Evolutionary conservation across 805 yeast species (phyloP).

Genomic region (Hanseniaspora nectarophila): DNA sequence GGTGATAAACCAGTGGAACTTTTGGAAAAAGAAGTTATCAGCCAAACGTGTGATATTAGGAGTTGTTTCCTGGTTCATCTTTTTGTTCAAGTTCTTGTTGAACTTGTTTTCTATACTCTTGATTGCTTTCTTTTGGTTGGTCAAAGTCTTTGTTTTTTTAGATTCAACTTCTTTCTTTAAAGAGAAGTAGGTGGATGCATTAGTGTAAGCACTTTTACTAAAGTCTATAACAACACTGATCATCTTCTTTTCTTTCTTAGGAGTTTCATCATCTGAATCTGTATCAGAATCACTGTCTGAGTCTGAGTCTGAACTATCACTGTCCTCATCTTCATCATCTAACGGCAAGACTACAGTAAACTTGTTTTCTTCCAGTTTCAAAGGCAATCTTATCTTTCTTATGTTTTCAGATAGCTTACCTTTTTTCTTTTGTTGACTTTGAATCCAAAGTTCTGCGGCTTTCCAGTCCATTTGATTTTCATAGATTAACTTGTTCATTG

Average conservation of each 20-base stretch:
- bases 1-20: conserved; percentile 87
- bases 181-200: conserved; percentile 71
- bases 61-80: conserved; percentile 43
- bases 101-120: conserved; percentile 74
- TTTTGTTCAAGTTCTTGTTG: conserved; percentile 53
- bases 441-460: conserved; percentile 64
- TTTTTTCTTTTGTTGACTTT: conserved; percentile 54
- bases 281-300: conserved; percentile 27
- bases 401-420: conserved; percentile 42
- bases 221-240: conserved; percentile 57
- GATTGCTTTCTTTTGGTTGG: conserved; percentile 64
- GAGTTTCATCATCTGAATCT: conserved; percentile 18
- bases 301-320: conserved; percentile 25
- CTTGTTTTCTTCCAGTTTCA: conserved; percentile 57
- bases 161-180: conserved; percentile 61
- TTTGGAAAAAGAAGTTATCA: conserved; percentile 81
- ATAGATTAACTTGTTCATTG: conserved; percentile 48
- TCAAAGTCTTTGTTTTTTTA: conserved; percentile 70
- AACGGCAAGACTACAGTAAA: conserved; percentile 46
- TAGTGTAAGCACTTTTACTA: conserved; percentile 68
- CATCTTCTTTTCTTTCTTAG: conserved; percentile 9
- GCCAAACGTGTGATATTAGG: conserved; percentile 48
- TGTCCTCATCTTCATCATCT: conserved; percentile 32
- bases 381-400: conserved; percentile 46
- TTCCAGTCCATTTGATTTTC: conserved; percentile 92